Base-by-base conservation (phyloP, 441 rosid species). In the Pelargonium fulgidum region DNA sequence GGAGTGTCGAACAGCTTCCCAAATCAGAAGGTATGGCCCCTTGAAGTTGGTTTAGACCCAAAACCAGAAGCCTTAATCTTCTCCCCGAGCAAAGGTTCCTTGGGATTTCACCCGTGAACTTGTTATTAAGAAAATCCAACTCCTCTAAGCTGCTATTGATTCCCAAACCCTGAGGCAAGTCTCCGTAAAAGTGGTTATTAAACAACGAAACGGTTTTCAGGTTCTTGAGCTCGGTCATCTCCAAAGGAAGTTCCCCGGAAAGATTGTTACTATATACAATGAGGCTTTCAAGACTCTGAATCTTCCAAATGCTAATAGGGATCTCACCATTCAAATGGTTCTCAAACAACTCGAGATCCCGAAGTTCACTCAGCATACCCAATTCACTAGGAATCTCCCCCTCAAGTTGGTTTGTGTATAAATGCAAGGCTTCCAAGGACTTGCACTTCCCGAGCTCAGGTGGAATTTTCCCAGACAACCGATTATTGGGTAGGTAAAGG, bases 271-370 rank as follows among this genome's bases (percentile, higher is more conserved):
- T 69, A 65, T 90, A 84, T 64, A 89, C 66, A 2, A 76, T 65
- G 14, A 92, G 54, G 64, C 70, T 59, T 77, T 75, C 67, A 12
- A 92, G 87, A 72, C 75, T 84, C 1, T 79, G 80, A 74, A 88
- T 87, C 81, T 77, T 88, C 93, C 96, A 92, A 59, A 90, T 76
- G 59, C 78, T 61, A 58, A 77, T 68, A 9, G 95, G 98, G 76
- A 92, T 78, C 78, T 85, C 83, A 66, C 96, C 96, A 1, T 74
- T 81, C 72, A 92, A 81, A 17, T 26, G 67, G 72, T 90, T 90
- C 16, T 3, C 20, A 73, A 87, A 88, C 82, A 92, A 74, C 70
- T 70, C 72, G 64, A 92, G 84, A 62, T 83, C 85, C 70, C 77
- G 42, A 33, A 92, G 71, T 54, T 71, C 36, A 47, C 76, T 74